Percentiles rank a stretch among this genome's conserved stretches.
phyloP scores from a whole-genome alignment of 2,329 filamentous ascomycete genomes.

The Coniochaeta ligniaria region DNA sequence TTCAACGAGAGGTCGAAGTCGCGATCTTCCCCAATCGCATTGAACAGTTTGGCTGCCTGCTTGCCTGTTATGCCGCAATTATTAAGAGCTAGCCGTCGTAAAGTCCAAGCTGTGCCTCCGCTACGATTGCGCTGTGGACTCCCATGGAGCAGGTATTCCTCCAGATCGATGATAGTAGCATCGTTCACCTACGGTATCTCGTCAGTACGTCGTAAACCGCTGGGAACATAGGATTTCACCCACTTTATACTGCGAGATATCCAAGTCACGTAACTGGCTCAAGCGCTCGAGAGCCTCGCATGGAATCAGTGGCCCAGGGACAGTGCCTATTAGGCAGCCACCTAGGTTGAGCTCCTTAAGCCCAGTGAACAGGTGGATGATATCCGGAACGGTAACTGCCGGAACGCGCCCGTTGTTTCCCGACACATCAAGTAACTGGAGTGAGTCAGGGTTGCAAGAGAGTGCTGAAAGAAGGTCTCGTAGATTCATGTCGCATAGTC shows the following conservation, averaged over 20 bases:
- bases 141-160: conserved; percentile 31
- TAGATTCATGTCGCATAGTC: conserved; percentile 41
- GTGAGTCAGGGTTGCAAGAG: conserved; percentile 32
- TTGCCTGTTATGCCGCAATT: conserved; percentile 44
- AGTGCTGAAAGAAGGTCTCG: conserved; percentile 40
- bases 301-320: conserved; percentile 38
- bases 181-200: conserved; percentile 33
- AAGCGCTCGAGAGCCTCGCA: conserved; percentile 32
- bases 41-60: conserved; percentile 42
- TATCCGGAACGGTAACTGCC: conserved; percentile 35
- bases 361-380: conserved; percentile 34
- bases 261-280: conserved; percentile 42
- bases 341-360: conserved; percentile 42
- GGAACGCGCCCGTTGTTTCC: conserved; percentile 44
- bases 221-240: conserved; percentile 7
- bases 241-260: conserved; percentile 48
- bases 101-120: conserved; percentile 19
- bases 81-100: conserved; percentile 40
- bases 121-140: conserved; percentile 1
- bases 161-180: conserved; percentile 37
- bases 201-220: not conserved
- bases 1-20: conserved; percentile 42
- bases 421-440: conserved; percentile 44
- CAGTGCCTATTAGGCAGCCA: conserved; percentile 39
- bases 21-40: conserved; percentile 38